Evolutionary conservation across 2,329 filamentous ascomycete genomes (phyloP), one percentile per base, ranked within the genome.

Genomic region (Ophiostoma ulmi): DNA sequence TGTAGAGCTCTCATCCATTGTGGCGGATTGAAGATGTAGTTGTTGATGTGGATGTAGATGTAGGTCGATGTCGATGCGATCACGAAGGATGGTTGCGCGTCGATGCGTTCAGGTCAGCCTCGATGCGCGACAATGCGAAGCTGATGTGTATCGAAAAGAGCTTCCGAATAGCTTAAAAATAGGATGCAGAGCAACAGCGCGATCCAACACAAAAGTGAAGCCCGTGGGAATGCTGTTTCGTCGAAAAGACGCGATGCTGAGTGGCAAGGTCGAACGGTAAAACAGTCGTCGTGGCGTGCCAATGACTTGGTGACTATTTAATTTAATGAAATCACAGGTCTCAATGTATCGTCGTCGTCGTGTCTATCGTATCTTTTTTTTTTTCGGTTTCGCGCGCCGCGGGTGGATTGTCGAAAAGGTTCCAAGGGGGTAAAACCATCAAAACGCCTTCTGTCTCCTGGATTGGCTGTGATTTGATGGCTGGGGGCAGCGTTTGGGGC

Each of bases 381-480:
- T 65, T 36, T 64, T 36, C 6, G 17, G 10, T 64, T 65, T 39
- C 36, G 63, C 55, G 55, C 63, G 63, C 63, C 36, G 63, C 63
- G 63, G 36, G 63, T 65, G 63, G 63, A 36, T 65, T 65, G 63
- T 22, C 63, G 20, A 63, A 65, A 65, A 65, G 36, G 63, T 39
- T 65, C 63, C 63, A 22, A 39, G 35, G 63, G 63, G 63, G 36
- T 41, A 65, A 64, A 48, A 48, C 61, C 52, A n/a, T 58, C 52
- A 48, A 58, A 63, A 65, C 63, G 63, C 63, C 35, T 35, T 38
- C 41, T 65, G 20, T 65, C 36, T 65, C 20, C 35, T 65, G 36
- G 63, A 39, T 65, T 65, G 63, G 63, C 63, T 65, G 35, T 65
- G 36, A 39, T 65, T 63, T 63, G 58, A 63, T 63, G 58, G 58